These are phyloP conservation scores for Suhomyces bolitotheri DNA, from an alignment of 1,139 yeast genomes.

Conservation along the genomic window DNA sequence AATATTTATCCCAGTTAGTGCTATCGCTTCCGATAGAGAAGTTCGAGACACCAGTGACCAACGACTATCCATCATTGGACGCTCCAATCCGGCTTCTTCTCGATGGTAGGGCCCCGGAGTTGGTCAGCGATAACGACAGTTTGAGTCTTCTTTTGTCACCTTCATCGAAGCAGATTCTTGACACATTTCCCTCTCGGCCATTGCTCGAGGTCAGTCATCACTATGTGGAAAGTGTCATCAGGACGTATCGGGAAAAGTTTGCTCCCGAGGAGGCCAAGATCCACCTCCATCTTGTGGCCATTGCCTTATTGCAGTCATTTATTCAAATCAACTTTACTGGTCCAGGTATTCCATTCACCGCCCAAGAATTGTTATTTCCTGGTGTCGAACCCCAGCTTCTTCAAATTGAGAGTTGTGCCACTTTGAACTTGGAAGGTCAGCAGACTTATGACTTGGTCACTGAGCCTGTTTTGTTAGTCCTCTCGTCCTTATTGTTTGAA, in stretches of 20 bases:
- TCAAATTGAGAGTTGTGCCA: conserved; percentile 35
- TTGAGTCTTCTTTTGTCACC: conserved; percentile 9
- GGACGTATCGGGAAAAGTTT: conserved; percentile 14
- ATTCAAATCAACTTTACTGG: conserved; percentile 84
- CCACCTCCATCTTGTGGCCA: conserved; percentile 45
- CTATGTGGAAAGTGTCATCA: conserved; percentile 22
- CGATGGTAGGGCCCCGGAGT: conserved; percentile 29
- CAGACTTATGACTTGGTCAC: conserved; percentile 60
- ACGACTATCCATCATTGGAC: conserved; percentile 10
- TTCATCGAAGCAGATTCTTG: conserved; percentile 8
- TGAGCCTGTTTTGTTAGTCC: conserved; percentile 52
- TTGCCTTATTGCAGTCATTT: conserved; percentile 65
- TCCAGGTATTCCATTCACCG: conserved; percentile 54
- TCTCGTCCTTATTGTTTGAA: conserved; percentile 56
- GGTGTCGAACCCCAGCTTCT: conserved; percentile 28
- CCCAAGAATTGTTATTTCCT: conserved; percentile 35
- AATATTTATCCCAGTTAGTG: conserved; percentile 26
- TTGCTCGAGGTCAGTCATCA: conserved; percentile 22
- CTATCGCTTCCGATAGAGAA: conserved; percentile 27
- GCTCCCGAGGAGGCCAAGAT: conserved; percentile 16
- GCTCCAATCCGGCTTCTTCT: conserved; percentile 19
- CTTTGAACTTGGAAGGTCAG: conserved; percentile 60
- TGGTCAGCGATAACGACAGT: conserved; percentile 19
- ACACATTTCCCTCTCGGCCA: conserved; percentile 18
- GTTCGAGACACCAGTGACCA: conserved; percentile 15